These are phyloP conservation scores for Irpex sp. DNA, from an alignment of 1,284 basidiomycete species.

Conservation along the genomic window DNA sequence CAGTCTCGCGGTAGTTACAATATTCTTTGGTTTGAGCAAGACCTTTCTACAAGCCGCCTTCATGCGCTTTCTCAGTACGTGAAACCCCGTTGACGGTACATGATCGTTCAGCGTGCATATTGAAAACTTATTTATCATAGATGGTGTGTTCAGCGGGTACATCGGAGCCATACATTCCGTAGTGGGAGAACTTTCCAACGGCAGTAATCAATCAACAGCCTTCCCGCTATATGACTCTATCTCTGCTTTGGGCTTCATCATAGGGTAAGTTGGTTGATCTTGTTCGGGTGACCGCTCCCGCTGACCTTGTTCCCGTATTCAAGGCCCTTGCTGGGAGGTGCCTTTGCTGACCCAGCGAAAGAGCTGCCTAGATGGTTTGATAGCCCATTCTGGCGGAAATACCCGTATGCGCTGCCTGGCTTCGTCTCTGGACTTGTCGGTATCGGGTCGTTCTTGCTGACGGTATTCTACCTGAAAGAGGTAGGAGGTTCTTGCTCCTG, in stretches of 20 bases:
- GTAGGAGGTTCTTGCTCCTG: constrained; percentile 23
- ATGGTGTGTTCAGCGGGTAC: constrained; percentile 47
- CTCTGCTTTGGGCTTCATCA: constrained; percentile 54
- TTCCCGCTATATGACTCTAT: constrained; percentile 59
- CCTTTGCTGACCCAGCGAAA: constrained; percentile 48
- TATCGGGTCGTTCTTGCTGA: constrained; percentile 26
- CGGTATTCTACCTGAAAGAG: constrained; percentile 40
- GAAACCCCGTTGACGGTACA: no score
- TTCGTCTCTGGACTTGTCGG: constrained; percentile 35
- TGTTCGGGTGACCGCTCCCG: background rate
- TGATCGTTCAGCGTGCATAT: no score
- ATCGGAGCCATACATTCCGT: constrained; percentile 56
- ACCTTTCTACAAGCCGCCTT: constrained; percentile 41
- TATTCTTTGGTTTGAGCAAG: constrained; percentile 51
- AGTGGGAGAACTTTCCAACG: constrained; percentile 61
- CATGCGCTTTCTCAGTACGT: constrained; percentile 34
- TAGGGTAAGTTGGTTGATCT: constrained; percentile 41
- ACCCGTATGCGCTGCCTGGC: constrained; percentile 59
- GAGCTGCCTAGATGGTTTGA: constrained; percentile 41
- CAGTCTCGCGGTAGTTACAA: constrained; percentile 44
- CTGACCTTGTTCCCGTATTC: background rate
- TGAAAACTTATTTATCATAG: constrained; percentile 7
- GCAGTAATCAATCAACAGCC: constrained; percentile 53
- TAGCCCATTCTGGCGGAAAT: constrained; percentile 37
- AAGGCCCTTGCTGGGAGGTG: constrained; percentile 62